Base-by-base conservation (phyloP, 2,329 filamentous ascomycete species). In the Cordyceps cateniannulata region DNA sequence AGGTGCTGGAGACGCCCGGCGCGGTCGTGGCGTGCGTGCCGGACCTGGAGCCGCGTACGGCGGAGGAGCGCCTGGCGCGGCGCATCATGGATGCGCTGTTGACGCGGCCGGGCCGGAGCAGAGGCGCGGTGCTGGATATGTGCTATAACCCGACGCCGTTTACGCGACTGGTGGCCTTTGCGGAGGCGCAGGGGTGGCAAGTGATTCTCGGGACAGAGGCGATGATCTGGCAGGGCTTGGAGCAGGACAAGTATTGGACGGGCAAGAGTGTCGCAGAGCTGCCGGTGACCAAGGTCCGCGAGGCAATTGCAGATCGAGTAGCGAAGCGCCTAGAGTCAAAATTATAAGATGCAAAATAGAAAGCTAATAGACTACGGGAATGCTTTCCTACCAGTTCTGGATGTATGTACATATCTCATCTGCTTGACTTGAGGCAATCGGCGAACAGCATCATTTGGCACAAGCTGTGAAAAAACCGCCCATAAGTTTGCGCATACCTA, bases 61-160 rank as follows among this genome's bases (percentile, higher is more conserved):
- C 77, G 1, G 81, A 80, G 29, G 90, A 95, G 76, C 76, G 79
- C 29, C 75, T 77, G 47, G 84, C 87, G 4, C 77, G 89, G 1
- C 71, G 73, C 1, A 79, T 90, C 0, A 72, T 81, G 0, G 78
- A 84, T 67, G 71, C 76, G 3, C 81, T 80, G 52, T 65, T 80
- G 12, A 61, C 63, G 35, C 77, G 77, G n/a, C 24, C 42, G 71
- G 69, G 77, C 32, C 16, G 20, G 18, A 74, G 81, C 63, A 87
- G 88, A 72, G 89, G 88, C 7, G 85, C 85, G 7, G 83, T 93
- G 61, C 71, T 93, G 62, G 89, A 93, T 72, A 93, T 93, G 89
- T 92, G 89, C 77, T 93, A 93, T 71, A 90, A 92, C 70, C 90
- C 90, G 0, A 77, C 79, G 3, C 86, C 88, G 0, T 86, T 83